Evolutionary conservation across 2,329 filamentous ascomycete genomes (phyloP).

Genomic region (Huntiella decipiens): DNA sequence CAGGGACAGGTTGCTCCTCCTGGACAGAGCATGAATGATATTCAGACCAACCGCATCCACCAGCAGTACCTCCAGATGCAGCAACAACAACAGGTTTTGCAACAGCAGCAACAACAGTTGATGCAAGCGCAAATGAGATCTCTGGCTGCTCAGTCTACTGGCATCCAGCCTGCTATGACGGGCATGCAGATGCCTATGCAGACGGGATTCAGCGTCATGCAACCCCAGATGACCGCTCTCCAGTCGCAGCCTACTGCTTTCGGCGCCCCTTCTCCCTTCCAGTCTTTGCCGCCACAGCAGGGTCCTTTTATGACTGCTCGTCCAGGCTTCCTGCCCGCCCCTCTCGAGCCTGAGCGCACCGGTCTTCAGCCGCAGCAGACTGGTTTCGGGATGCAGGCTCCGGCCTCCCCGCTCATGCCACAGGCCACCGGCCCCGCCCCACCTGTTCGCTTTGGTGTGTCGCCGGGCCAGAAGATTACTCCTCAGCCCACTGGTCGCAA

Average conservation of each 20-base stretch:
- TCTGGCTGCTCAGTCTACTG: conserved; percentile 16
- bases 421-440: conserved; percentile 51
- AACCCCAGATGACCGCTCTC: conserved; percentile 48
- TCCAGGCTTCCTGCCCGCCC: conserved; percentile 30
- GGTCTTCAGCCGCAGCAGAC: conserved; percentile 22
- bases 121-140: conserved; percentile 22
- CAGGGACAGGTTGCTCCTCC: conserved; percentile 47
- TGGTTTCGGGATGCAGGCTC: conserved; percentile 11
- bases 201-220: conserved; percentile 28
- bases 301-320: conserved; percentile 8
- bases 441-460: conserved; percentile 72
- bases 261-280: conserved; percentile 20
- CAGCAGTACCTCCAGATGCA: conserved; percentile 35
- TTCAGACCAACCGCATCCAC: conserved; percentile 47
- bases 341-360: conserved; percentile 41
- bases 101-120: conserved; percentile 21
- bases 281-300: conserved; percentile 9
- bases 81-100: conserved; percentile 21
- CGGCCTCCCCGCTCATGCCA: conserved; percentile 13
- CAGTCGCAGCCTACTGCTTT: conserved; percentile 19
- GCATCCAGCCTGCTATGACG: conserved; percentile 32
- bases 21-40: conserved; percentile 59
- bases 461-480: conserved; percentile 52
- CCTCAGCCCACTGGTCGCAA: conserved; percentile 76
- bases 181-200: conserved; percentile 19